These are phyloP conservation scores for Fusarium newnesense DNA, from an alignment of 2,329 filamentous ascomycete species.

Conservation along the genomic window DNA sequence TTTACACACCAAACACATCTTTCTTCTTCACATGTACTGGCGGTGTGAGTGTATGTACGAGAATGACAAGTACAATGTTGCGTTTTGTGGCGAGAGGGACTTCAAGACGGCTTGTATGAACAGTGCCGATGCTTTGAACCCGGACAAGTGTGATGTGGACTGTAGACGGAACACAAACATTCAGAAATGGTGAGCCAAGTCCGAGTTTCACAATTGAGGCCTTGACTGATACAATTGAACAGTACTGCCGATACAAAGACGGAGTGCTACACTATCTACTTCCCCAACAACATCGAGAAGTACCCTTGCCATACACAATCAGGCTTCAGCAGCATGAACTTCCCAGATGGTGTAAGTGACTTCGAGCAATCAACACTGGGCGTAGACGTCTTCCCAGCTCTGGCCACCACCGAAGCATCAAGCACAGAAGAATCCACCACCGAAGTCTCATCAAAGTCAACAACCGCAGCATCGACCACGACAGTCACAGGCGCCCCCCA, in stretches of 20 bases:
- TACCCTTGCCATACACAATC: constrained; percentile 3
- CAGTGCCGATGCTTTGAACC: constrained; percentile 7
- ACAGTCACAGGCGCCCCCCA: background rate
- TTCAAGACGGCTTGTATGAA: constrained; percentile 21
- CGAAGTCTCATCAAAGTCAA: background rate
- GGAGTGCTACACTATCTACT: constrained; percentile 26
- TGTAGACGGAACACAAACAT: constrained; percentile 30
- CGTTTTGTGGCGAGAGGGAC: constrained; percentile 13
- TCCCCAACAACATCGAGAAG: constrained; percentile 7
- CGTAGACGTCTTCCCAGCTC: constrained; percentile 9
- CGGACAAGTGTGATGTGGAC: constrained; percentile 17
- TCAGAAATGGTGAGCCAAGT: constrained; percentile 18
- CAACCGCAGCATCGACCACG: background rate
- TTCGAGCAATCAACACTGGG: background rate
- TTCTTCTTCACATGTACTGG: constrained; percentile 16
- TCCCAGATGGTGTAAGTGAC: background rate
- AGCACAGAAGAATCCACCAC: background rate
- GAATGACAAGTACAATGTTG: constrained; percentile 29
- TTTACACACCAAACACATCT: constrained; percentile 1
- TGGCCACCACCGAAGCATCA: background rate
- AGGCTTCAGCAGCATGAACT: constrained; percentile 21
- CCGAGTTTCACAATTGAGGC: background rate
- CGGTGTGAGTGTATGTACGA: constrained; percentile 24
- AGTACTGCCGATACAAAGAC: constrained; percentile 6
- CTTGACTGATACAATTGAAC: background rate